A percentile compares a stretch with the other conserved stretches of the same genome.
phyloP scores from a whole-genome alignment of 306 rosid species.

The Citrullus mucosospermus region DNA sequence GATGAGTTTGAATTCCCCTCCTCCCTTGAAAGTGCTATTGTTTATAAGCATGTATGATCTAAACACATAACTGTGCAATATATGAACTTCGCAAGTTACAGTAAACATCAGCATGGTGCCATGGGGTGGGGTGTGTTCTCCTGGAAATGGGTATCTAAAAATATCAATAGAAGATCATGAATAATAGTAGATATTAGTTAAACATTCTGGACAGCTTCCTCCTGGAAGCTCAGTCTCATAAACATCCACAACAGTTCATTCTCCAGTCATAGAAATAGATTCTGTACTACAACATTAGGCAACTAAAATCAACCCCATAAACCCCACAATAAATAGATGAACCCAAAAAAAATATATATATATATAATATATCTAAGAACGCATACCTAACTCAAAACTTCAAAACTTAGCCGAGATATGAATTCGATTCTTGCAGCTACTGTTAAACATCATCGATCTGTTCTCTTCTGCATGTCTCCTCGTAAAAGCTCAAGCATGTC shows the following conservation, averaged over 20 bases:
- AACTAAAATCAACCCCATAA: background rate
- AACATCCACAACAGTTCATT: conserved; percentile 17
- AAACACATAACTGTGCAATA: background rate
- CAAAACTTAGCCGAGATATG: background rate
- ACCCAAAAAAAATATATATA: background rate
- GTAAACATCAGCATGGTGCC: background rate
- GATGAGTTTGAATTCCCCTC: background rate
- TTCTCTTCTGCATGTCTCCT: conserved; percentile 1
- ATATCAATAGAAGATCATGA: background rate
- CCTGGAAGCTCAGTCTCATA: conserved; percentile 1
- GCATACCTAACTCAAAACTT: conserved; percentile 9
- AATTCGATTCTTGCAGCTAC: background rate
- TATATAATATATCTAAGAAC: background rate
- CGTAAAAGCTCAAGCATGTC: conserved; percentile 15
- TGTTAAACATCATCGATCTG: background rate
- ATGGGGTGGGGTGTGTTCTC: background rate
- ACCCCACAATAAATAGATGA: background rate
- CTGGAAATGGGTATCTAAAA: background rate
- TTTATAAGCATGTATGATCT: background rate
- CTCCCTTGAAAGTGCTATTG: background rate
- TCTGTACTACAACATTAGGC: background rate
- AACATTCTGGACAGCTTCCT: background rate
- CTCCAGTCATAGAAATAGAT: conserved; percentile 13
- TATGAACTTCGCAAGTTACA: background rate
- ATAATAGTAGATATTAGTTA: background rate